Percentiles rank a stretch among this genome's conserved stretches.
These are phyloP conservation scores for Podospora sp. DNA, from an alignment of 495 filamentous ascomycete genomes.

Conservation along the genomic window DNA sequence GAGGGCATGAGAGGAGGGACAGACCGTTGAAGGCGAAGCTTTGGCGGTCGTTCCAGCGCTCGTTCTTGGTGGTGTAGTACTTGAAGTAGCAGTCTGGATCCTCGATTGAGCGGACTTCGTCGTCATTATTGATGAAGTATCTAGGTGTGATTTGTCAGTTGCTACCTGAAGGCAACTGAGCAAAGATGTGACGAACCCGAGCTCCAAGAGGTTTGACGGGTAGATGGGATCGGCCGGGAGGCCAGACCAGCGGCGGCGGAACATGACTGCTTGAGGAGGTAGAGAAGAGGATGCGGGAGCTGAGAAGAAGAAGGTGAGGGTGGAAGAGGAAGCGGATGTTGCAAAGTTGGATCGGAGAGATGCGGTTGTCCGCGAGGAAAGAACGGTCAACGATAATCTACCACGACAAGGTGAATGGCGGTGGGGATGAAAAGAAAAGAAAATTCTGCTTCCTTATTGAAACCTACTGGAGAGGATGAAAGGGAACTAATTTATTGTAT, in stretches of 20 bases:
- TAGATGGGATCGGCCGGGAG: slow-evolving; percentile 73
- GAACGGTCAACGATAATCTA: background rate
- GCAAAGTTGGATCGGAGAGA: too few relatives aligned
- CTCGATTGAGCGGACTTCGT: slow-evolving; percentile 69
- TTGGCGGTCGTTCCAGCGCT: slow-evolving; percentile 69
- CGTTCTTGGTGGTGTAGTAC: slow-evolving; percentile 70
- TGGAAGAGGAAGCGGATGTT: too few relatives aligned
- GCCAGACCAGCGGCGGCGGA: slow-evolving; percentile 61
- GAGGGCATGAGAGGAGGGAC: slow-evolving; percentile 21
- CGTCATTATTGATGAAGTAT: slow-evolving; percentile 69
- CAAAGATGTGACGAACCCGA: slow-evolving; percentile 61
- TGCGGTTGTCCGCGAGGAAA: background rate
- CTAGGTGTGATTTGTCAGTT: slow-evolving; percentile 42
- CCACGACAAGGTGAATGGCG: background rate
- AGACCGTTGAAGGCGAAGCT: slow-evolving; percentile 71
- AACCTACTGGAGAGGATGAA: too few relatives aligned
- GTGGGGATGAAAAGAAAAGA: too few relatives aligned
- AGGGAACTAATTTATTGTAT: background rate
- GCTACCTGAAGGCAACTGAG: background rate
- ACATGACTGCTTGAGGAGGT: slow-evolving; percentile 56
- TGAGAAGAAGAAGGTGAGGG: background rate
- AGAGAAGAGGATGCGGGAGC: background rate
- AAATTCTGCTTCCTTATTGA: too few relatives aligned
- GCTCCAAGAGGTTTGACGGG: slow-evolving; percentile 59
- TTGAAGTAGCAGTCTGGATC: slow-evolving; percentile 69